Evolutionary conservation across 768 basidiomycete genomes (phyloP).

Genomic region (Trametes punicea): DNA sequence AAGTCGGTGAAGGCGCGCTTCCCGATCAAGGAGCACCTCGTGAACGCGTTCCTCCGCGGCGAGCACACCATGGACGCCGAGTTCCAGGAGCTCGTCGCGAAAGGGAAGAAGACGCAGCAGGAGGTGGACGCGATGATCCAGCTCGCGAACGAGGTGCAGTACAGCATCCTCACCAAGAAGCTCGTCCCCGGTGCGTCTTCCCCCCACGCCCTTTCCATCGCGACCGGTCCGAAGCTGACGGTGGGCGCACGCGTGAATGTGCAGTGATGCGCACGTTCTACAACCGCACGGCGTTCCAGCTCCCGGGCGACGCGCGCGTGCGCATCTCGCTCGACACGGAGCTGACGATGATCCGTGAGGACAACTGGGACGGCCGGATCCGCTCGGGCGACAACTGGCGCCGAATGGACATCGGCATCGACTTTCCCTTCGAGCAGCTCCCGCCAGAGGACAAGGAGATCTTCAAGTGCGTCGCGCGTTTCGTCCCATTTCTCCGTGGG

Average conservation of each 20-base stretch:
- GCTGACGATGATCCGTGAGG: constrained; percentile 90
- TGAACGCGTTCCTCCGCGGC: constrained; percentile 88
- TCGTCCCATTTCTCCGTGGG: background rate
- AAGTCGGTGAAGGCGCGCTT: constrained; percentile 98
- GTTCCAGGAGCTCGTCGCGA: constrained; percentile 79
- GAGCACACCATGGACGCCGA: constrained; percentile 93
- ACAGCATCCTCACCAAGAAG: constrained; percentile 77
- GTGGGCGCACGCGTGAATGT: background rate
- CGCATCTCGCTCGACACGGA: constrained; percentile 98
- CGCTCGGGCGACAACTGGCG: constrained; percentile 93
- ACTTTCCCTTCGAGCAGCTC: constrained; percentile 83
- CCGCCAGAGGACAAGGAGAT: constrained; percentile 78
- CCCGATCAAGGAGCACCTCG: constrained; percentile 88
- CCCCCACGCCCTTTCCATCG: background rate
- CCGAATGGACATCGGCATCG: constrained; percentile 88
- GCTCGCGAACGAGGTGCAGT: constrained; percentile 96
- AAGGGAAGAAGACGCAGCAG: constrained; percentile 88
- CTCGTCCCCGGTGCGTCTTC: constrained; percentile 69
- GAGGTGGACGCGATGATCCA: constrained; percentile 95
- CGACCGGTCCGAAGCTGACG: background rate
- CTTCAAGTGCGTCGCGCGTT: constrained; percentile 85
- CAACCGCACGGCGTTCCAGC: constrained; percentile 97
- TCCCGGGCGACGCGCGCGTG: constrained; percentile 97
- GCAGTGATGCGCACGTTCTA: constrained; percentile 96
- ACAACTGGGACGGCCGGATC: constrained; percentile 84